Evolutionary conservation across 2,329 filamentous ascomycete genomes (phyloP), one percentile per base, ranked within the genome.

Genomic region (Xylariaceae sp.): DNA sequence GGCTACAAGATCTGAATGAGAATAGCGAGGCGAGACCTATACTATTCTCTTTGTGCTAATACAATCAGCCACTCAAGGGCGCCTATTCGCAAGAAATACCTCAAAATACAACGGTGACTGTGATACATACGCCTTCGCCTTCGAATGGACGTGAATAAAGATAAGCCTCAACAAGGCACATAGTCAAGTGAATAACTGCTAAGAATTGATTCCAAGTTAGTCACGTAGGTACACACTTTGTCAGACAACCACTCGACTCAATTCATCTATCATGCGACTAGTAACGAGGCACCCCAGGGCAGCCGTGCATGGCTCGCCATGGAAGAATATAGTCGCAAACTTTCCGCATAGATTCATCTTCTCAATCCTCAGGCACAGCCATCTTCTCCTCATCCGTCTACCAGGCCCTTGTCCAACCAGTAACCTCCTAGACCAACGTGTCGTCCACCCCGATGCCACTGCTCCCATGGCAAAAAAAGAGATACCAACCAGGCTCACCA

Each of bases 401-500:
- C 50, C 56, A 53, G 62, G 62, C 60, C 55, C 53, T 61, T 59
- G 58, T 61, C 63, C 55, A 55, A 57, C 51, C 47, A 50, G 36
- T 40, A 51, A 49, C 36, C 43, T 53, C 47, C 36, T 60, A 60
- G 51, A 58, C 58, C 58, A 60, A 58, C 46, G 49, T 47, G 37
- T 49, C 54, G 8, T 41, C 44, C 46, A 52, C 43, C 45, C 47
- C 42, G 48, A 42, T 57, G 47, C 55, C 59, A 61, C 56, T 50
- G 39, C 46, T 13, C 39, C 18, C 20, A 54, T 48, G 50, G 52
- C 47, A 52, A 60, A 57, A n/a, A 24, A 42, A 30, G 35, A 49
- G 46, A 64, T 62, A 63, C 65, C 60, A 44, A 55, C 60, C 58
- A 51, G 54, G 55, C 61, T 67, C 62, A 58, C 59, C 64, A 60